A percentile compares a stretch with the other conserved stretches of the same genome.
phyloP scores from a whole-genome alignment of 495 filamentous ascomycete species.

The Evernia prunastri region DNA sequence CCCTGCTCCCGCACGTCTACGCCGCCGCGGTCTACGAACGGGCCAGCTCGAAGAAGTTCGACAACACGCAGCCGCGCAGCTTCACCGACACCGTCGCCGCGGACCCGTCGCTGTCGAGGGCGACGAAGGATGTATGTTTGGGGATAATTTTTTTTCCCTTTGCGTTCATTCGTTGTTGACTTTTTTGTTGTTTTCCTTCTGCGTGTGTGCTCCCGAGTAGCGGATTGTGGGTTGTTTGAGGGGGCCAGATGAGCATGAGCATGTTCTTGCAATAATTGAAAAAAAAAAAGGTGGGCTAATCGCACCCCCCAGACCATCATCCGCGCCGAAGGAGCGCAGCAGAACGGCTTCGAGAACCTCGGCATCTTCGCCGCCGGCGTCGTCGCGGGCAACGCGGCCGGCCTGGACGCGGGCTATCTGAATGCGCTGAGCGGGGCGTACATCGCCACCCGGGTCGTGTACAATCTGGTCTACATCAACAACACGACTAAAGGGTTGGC shows the following conservation, averaged over 20 bases:
- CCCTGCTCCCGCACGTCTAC: conserved; percentile 7
- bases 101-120: not conserved
- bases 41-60: not conserved
- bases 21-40: not conserved
- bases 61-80: not conserved
- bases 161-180: no score
- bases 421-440: conserved; percentile 3
- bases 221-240: no score
- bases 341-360: conserved; percentile 47
- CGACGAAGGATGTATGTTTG: not conserved
- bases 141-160: not conserved
- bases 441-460: not conserved
- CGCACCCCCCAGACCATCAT: conserved; percentile 28
- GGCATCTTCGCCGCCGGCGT: conserved; percentile 44
- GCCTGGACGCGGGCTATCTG: conserved; percentile 23
- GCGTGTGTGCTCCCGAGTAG: no score
- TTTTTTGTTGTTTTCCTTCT: no score
- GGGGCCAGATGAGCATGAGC: no score
- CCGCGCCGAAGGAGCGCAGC: conserved; percentile 41
- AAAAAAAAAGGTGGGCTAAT: no score
- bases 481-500: not conserved
- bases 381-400: conserved; percentile 43
- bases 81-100: not conserved
- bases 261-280: no score
- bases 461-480: not conserved